Evolutionary conservation across 2,329 filamentous ascomycete genomes (phyloP), one percentile per base, ranked within the genome.

Genomic region (Ophiostoma sp.): DNA sequence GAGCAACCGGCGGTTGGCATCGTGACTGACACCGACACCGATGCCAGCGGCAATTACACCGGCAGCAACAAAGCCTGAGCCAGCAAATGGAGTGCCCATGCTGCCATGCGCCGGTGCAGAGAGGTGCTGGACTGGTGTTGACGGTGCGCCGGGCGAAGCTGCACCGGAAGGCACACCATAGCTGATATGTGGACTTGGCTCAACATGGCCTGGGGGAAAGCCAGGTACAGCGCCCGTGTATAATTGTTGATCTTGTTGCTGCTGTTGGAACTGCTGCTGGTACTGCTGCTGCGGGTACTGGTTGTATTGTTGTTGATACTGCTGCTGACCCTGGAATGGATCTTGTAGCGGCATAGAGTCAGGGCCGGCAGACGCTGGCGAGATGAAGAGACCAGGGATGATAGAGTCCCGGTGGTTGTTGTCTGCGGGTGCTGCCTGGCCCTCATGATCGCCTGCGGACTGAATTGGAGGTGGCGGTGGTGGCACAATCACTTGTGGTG

Each of bases 11-110:
- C 39, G 64, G 25, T 66, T 70, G 45, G 73, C 39, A 15, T 55
- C 59, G 2, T 74, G 50, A 9, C 63, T 72, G 28, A 71, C 63
- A 31, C 69, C 72, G 42, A 72, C 61, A 11, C 69, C 72, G 19
- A 72, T 12, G 4, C 69, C 72, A 1, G 69, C 72, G 0, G 61
- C 72, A 33, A 73, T 22, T 12, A 68, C 72, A n/a, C 72, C 72
- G 5, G 72, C 68, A 2, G 68, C 72, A 19, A 73, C 68, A 22
- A 73, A 22, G 6, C 68, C 63, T 19, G 72, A 52, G 3, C 69
- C 69, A 5, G 72, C 52, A 69, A 63, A 69, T 1, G 63, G 52
- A 0, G 69, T 69, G n/a, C 59, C 69, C n/a, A 33, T 22, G 15
- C 31, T 57, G 19, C 57, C 69, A 3, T n/a, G 25, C 4, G 19